Evolutionary conservation across 495 filamentous ascomycete species (phyloP).

Genomic region (Neurospora sp.): DNA sequence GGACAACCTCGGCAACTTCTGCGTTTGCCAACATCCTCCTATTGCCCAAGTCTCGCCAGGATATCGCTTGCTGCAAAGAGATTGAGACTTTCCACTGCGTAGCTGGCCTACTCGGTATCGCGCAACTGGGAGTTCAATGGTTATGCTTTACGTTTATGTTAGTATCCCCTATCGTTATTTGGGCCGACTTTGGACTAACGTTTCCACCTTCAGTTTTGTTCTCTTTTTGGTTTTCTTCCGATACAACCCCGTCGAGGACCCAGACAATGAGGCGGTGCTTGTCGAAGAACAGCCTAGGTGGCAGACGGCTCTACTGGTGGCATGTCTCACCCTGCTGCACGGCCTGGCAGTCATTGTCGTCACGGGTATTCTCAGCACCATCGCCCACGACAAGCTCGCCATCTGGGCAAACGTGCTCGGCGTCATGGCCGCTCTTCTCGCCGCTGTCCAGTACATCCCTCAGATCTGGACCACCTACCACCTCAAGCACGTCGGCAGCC

Average conservation of each 20-base stretch:
- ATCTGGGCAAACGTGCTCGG: constrained; percentile 80
- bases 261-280: constrained; percentile 19
- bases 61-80: constrained; percentile 74
- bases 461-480: constrained; percentile 87
- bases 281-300: constrained; percentile 46
- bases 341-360: constrained; percentile 56
- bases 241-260: constrained; percentile 48
- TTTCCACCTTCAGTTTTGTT: constrained; percentile 48
- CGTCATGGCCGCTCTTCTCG: constrained; percentile 63
- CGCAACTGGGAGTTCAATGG: constrained; percentile 87
- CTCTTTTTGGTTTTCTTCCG: constrained; percentile 79
- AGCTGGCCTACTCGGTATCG: constrained; percentile 74
- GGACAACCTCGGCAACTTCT: constrained; percentile 76
- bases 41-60: constrained; percentile 63
- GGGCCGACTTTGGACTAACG: background rate
- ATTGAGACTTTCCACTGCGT: constrained; percentile 74
- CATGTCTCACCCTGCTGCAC: constrained; percentile 58
- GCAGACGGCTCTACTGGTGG: constrained; percentile 65
- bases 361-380: constrained; percentile 49
- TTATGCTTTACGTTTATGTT: constrained; percentile 84
- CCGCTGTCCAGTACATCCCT: constrained; percentile 83
- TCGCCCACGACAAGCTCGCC: constrained; percentile 47
- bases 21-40: constrained; percentile 86
- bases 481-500: constrained; percentile 71
- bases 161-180: constrained; percentile 16